Percentiles rank a stretch among this genome's conserved stretches.
Evolutionary conservation across 1,139 yeast species (phyloP).

Genomic region (Blastobotrys arbuscula): DNA sequence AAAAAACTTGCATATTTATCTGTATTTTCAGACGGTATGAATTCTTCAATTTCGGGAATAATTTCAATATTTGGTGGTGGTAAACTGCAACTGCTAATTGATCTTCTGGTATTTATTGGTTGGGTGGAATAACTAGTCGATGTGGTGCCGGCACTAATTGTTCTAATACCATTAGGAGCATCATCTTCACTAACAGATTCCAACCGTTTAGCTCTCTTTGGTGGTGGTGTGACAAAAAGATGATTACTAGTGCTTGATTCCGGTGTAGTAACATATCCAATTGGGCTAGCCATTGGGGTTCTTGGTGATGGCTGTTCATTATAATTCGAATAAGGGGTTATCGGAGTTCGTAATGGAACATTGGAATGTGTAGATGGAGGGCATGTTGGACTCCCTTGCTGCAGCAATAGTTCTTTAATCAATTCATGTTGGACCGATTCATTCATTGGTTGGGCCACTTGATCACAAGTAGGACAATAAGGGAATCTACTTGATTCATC

Average conservation of each 20-base stretch:
- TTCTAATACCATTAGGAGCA: not conserved
- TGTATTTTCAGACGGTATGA: constrained; percentile 10
- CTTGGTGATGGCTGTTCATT: not conserved
- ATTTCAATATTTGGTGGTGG: constrained; percentile 15
- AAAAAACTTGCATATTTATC: constrained; percentile 16
- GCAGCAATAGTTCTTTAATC: constrained; percentile 17
- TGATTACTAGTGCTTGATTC: not conserved
- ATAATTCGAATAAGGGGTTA: not conserved
- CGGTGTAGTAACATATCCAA: not conserved
- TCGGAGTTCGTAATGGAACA: not conserved
- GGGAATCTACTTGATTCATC: constrained; percentile 21
- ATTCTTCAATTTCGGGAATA: constrained; percentile 19
- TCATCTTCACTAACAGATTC: not conserved
- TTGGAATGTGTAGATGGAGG: not conserved
- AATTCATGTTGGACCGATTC: constrained; percentile 21
- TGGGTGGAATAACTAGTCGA: not conserved
- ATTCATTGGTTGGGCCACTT: constrained; percentile 23
- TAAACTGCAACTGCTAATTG: not conserved
- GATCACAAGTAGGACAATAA: constrained; percentile 26
- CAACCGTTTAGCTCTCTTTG: not conserved
- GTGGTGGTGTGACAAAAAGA: not conserved
- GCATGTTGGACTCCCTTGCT: not conserved
- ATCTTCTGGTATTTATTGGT: not conserved
- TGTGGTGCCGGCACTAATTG: not conserved
- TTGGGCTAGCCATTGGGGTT: not conserved